These are phyloP conservation scores for Dichomitus squalens DNA, from an alignment of 1,284 basidiomycete genomes.

Conservation along the genomic window DNA sequence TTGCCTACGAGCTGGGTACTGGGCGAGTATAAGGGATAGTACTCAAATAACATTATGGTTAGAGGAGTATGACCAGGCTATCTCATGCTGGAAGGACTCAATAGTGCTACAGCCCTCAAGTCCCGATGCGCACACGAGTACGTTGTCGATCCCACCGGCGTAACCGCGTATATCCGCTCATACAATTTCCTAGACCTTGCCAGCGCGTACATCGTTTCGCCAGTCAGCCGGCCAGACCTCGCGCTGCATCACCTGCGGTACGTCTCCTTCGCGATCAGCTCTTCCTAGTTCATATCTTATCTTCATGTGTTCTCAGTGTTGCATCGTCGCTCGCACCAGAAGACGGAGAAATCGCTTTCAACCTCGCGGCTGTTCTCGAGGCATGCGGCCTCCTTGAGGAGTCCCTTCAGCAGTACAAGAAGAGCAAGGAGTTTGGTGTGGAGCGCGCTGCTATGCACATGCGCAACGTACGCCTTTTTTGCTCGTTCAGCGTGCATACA, in stretches of 20 bases:
- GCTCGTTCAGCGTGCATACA: slow-evolving; percentile 6
- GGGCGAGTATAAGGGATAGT: slow-evolving; percentile 13
- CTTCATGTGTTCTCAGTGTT: slow-evolving; percentile 53
- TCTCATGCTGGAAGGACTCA: slow-evolving; percentile 85
- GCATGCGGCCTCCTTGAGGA: slow-evolving; percentile 82
- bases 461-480: slow-evolving; percentile 63
- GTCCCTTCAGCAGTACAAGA: slow-evolving; percentile 79
- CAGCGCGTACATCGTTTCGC: slow-evolving; percentile 91
- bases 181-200: slow-evolving; percentile 69
- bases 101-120: slow-evolving; percentile 83
- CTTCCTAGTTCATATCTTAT: slow-evolving; percentile 7
- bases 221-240: slow-evolving; percentile 84
- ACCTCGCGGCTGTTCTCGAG: slow-evolving; percentile 89
- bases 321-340: slow-evolving; percentile 86
- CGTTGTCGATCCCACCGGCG: slow-evolving; percentile 33
- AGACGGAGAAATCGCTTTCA: slow-evolving; percentile 95
- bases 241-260: slow-evolving; percentile 88
- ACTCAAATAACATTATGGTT: not conserved
- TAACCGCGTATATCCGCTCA: slow-evolving; percentile 7
- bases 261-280: slow-evolving; percentile 33
- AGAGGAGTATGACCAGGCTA: slow-evolving; percentile 89
- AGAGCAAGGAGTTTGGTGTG: slow-evolving; percentile 78
- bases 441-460: slow-evolving; percentile 86
- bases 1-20: not conserved
- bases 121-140: slow-evolving; percentile 92